Conservation (phyloP, 2,329 filamentous ascomycete genomes). For the Venturia carpophila region DNA sequence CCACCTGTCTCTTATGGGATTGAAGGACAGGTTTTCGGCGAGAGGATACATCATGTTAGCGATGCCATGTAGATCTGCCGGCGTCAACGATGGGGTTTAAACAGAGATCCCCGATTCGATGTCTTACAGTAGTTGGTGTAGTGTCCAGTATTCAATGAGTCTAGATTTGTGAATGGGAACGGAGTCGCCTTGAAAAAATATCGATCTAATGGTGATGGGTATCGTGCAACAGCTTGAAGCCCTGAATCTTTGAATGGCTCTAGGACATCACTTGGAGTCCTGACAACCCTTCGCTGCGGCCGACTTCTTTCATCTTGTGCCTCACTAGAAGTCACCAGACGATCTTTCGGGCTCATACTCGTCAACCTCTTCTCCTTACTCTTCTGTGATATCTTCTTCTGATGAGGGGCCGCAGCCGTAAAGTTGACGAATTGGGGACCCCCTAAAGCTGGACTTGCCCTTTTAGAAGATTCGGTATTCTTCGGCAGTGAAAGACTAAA, state of each 20-base stretch:
- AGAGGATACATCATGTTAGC: conserved; percentile 10
- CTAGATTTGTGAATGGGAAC: neutral
- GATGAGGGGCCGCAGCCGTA: neutral
- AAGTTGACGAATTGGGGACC: neutral
- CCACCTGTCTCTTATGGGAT: conserved; percentile 12
- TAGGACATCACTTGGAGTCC: neutral
- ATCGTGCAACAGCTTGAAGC: neutral
- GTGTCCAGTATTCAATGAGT: neutral
- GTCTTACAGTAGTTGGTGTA: conserved; percentile 7
- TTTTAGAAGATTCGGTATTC: neutral
- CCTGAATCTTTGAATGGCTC: neutral
- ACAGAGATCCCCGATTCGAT: neutral
- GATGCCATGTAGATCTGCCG: conserved; percentile 7
- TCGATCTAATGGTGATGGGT: neutral
- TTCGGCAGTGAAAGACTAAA: neutral
- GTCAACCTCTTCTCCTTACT: neutral
- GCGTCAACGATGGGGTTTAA: neutral
- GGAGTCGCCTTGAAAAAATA: neutral
- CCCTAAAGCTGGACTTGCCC: neutral
- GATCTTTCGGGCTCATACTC: neutral
- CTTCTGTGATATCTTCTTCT: neutral
- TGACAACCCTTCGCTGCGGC: neutral
- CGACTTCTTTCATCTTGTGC: neutral
- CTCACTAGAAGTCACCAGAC: too few relatives aligned
- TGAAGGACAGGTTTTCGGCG: neutral